Base-by-base conservation (phyloP, 768 basidiomycete genomes). In the Boletus rex-veris region DNA sequence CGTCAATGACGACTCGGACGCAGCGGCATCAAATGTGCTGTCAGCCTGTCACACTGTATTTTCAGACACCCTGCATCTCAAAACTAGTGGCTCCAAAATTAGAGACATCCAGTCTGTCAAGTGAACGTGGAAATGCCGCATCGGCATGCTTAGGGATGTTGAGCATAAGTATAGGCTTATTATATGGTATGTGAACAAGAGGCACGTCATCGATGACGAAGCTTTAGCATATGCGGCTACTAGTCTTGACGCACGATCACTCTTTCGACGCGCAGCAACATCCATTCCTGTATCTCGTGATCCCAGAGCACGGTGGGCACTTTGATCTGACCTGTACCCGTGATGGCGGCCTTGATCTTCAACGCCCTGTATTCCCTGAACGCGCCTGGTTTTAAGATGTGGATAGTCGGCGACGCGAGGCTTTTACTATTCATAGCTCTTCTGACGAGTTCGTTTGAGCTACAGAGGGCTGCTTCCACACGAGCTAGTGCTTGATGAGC, bases 261-360 rank as follows among this genome's bases (percentile, higher is more conserved):
- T 15, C 36, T 41, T 7, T 52, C 44, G 18, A 60, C 58, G 1
- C 49, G 50, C n/a, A 38, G 31, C 10, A 59, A 33, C 50, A 64
- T 59, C 64, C 58, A 55, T 26, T 54, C 55, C 19, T 48, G 57
- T n/a, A 21, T 38, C 28, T 55, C 53, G 3, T 19, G 38, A 14
- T 65, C 58, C 45, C 55, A 55, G 19, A 65, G 53, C 3, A 65
- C 60, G 43, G 47, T 53, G 4, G 63, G 57, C 6, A 60, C 58
- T n/a, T 62, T 60, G 43, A 63, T 46, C 16, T 64, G 57, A 10
- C 60, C 55, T 0, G 60, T 38, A 16, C 60, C 60, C 3, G 47
- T 54, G 24, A 43, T 45, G 31, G 53, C 21, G 0, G 48, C 38
- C 37, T 55, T 40, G 51, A 57, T 45, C 31, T 52, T 61, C 10